Conservation (phyloP, 495 filamentous ascomycete species). For the Neurospora intermedia region DNA sequence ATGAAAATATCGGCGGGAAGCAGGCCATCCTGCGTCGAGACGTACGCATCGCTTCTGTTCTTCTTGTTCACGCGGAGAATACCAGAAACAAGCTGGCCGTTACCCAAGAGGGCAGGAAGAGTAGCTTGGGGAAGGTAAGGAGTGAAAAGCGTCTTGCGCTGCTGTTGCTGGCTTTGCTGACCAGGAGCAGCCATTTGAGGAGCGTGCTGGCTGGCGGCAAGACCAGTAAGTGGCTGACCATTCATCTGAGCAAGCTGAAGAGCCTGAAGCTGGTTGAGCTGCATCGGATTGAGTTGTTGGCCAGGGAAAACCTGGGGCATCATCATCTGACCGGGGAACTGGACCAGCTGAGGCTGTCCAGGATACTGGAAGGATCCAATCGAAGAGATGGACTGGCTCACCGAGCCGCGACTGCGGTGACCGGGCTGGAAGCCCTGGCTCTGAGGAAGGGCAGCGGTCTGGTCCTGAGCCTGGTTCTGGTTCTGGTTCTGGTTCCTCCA, state of each 20-base stretch:
- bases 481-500: constrained; percentile 88
- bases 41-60: constrained; percentile 96
- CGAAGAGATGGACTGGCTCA: constrained; percentile 76
- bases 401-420: constrained; percentile 73
- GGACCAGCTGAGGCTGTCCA: constrained; percentile 82
- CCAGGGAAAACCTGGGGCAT: constrained; percentile 68
- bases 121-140: constrained; percentile 95
- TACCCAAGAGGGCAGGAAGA: constrained; percentile 77
- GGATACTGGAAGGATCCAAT: constrained; percentile 87
- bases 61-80: constrained; percentile 98
- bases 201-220: constrained; percentile 69
- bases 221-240: constrained; percentile 56
- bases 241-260: constrained; percentile 80
- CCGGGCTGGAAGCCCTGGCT: constrained; percentile 82
- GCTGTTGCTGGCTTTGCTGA: constrained; percentile 81
- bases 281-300: constrained; percentile 81
- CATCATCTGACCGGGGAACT: constrained; percentile 70
- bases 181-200: constrained; percentile 54
- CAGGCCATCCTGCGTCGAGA: constrained; percentile 74
- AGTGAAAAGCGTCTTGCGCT: constrained; percentile 97
- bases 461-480: constrained; percentile 47
- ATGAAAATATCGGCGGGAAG: constrained; percentile 99
- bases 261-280: constrained; percentile 83
- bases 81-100: constrained; percentile 91
- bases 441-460: constrained; percentile 45